Base-by-base conservation (phyloP, 768 basidiomycete species). In the Kwoniella botswanensis region DNA sequence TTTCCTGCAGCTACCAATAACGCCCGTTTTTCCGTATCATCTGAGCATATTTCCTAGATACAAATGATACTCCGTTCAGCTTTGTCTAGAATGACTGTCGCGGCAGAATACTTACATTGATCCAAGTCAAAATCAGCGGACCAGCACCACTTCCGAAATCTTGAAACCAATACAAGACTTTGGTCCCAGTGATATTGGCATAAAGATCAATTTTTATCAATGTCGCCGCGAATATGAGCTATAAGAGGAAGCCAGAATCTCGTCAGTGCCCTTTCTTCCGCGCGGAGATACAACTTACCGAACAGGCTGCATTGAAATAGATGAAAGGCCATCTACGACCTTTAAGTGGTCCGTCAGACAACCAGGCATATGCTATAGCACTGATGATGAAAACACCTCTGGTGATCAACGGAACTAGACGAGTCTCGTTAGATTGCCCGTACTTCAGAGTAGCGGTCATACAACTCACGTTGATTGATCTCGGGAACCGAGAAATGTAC, bases 61-160 rank as follows among this genome's bases (percentile, higher is more conserved):
- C 6, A 17, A 24, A 42, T 15, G 4, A 46, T 43, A 10, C 15
- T 35, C 29, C 18, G 29, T 44, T 60, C 59, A 35, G 24, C 13
- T 7, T 35, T 7, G 35, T 35, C 35, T 35, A 35, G 35, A 7
- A 35, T 7, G 6, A 7, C 35, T 35, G 35, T 35, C 0, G 3
- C 17, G 2, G 3, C 21, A n/a, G 15, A 18, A 13, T 13, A 58
- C 65, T 56, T 22, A 74, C 79, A 59, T 67, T 72, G 59, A 77
- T 77, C 79, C 79, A 81, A 26, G 65, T 64, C 26, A 79, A 68
- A 35, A 79, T 74, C 44, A 76, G 56, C 1, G 75, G 75, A 0
- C 74, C 72, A n/a, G 73, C 62, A 22, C 74, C 77, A 15, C 41
- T n/a, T 12, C 68, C 65, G 18, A 73, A 26, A n/a, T 63, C 62